Conservation (phyloP, 2,329 filamentous ascomycete species). For the Cryphonectria nitschkei region DNA sequence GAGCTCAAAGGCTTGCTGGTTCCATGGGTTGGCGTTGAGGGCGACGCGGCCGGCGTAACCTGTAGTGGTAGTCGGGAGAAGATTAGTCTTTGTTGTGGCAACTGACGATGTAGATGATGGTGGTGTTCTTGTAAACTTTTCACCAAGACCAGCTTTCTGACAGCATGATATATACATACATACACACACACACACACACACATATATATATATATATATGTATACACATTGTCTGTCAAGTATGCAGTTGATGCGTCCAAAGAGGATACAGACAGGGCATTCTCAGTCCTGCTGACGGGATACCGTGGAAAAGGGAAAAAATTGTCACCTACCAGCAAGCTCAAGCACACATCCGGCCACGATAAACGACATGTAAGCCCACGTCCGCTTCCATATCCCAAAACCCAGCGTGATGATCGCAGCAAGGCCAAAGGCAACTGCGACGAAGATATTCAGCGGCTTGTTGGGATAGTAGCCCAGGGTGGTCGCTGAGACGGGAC, state of each 20-base stretch:
- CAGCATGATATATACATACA: not conserved
- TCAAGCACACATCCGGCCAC: constrained; percentile 55
- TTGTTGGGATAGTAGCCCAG: constrained; percentile 61
- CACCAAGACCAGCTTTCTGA: not conserved
- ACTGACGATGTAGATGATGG: not conserved
- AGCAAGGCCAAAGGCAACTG: constrained; percentile 51
- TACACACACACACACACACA: not conserved
- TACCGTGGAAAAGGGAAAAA: not conserved
- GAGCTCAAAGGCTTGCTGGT: constrained; percentile 56
- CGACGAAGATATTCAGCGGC: constrained; percentile 60
- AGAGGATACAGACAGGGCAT: not conserved
- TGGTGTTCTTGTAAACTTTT: no score
- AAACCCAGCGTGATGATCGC: constrained; percentile 46
- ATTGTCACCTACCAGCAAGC: constrained; percentile 46
- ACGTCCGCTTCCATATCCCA: constrained; percentile 56
- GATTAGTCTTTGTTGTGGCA: not conserved
- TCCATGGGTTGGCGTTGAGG: constrained; percentile 58
- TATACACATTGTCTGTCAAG: not conserved
- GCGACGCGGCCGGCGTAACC: constrained; percentile 58
- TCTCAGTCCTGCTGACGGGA: no score
- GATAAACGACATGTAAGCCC: constrained; percentile 56
- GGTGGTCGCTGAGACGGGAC: constrained; percentile 57
- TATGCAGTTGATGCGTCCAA: not conserved
- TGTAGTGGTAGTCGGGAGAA: constrained; percentile 30
- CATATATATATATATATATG: not conserved